phyloP scores from a whole-genome alignment of 345 rosid species.

The Erucastrum elatum region DNA sequence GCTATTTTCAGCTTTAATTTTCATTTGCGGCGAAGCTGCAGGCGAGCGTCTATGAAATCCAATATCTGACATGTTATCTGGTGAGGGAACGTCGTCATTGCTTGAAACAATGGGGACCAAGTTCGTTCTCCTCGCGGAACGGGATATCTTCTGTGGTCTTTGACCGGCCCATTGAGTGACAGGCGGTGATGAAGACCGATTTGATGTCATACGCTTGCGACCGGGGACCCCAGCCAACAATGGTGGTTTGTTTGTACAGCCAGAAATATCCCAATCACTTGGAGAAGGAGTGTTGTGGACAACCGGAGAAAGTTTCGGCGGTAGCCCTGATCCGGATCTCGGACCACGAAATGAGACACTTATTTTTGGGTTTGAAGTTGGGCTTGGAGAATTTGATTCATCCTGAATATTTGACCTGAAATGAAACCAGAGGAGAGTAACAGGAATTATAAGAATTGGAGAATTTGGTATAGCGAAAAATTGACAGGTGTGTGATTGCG shows the following conservation, averaged over 20 bases:
- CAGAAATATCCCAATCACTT: conserved; percentile 85
- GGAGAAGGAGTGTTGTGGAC: conserved; percentile 68
- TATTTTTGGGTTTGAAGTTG: conserved; percentile 67
- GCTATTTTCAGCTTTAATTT: conserved; percentile 63
- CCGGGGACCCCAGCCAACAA: conserved; percentile 63
- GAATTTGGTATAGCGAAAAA: conserved; percentile 8
- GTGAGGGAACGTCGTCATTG: conserved; percentile 68
- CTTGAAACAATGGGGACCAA: conserved; percentile 72
- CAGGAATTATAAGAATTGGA: conserved; percentile 5
- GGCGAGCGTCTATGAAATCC: conserved; percentile 69
- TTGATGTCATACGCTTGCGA: conserved; percentile 74
- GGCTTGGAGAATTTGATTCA: conserved; percentile 82
- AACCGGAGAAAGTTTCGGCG: conserved; percentile 71
- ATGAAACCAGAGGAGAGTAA: conserved; percentile 16
- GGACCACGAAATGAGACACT: conserved; percentile 74
- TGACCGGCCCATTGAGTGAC: conserved; percentile 88
- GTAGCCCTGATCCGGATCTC: conserved; percentile 66
- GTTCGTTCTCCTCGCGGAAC: conserved; percentile 90
- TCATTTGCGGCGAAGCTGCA: conserved; percentile 77
- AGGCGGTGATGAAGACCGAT: conserved; percentile 84
- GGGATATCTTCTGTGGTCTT: conserved; percentile 86
- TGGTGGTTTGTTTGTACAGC: conserved; percentile 77
- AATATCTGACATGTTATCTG: conserved; percentile 66
- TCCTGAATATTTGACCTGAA: conserved; percentile 72
- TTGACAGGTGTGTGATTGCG: conserved; percentile 14